Evolutionary conservation across 148 eudicot species (phyloP), one percentile per base, ranked within the genome.

Genomic region (Chenopodium suecicum): DNA sequence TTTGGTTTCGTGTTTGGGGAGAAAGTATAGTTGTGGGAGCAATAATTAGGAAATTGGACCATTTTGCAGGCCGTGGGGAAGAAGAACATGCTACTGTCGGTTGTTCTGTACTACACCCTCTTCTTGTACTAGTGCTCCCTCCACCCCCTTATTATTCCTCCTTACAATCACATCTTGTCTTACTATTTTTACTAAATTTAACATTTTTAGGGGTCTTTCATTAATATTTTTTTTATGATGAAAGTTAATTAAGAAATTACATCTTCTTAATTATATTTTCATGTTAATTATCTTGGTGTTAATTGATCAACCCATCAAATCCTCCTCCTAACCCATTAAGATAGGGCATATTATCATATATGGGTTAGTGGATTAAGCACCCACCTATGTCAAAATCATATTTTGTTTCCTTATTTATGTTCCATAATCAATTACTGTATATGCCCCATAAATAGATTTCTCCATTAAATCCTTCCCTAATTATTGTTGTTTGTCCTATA

Each of bases 41-140:
- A 85, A 87, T 79, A 76, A 86, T 82, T 80, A 86, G 78, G 9
- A 64, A 22, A 72, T 78, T 83, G 93, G 88, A 88, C 87, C 89
- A 79, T 48, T n/a, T 52, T 90, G 91, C 93, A 89, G 91, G 89
- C 82, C 82, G 82, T 84, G 75, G 83, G 87, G 90, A 84, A 83
- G 87, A 83, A 71, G 83, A 90, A 84, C 91, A 85, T 88, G 90
- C 87, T 74, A 75, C 70, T 90, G 97, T 92, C 94, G 89, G 89
- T 84, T 83, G 83, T 86, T 69, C 29, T 79, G 73, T 78, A 50
- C n/a, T 47, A 46, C 22, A 12, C 52, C 17, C 48, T 68, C 65
- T 19, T n/a, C 27, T 50, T 29, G 44, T 65, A 9, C 41, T 27
- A 50, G 50, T 80, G 60, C 74, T 77, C 73, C 56, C 62, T 47